Conservation (phyloP, 257 asterid genomes). For the Solanum verrucosum region DNA sequence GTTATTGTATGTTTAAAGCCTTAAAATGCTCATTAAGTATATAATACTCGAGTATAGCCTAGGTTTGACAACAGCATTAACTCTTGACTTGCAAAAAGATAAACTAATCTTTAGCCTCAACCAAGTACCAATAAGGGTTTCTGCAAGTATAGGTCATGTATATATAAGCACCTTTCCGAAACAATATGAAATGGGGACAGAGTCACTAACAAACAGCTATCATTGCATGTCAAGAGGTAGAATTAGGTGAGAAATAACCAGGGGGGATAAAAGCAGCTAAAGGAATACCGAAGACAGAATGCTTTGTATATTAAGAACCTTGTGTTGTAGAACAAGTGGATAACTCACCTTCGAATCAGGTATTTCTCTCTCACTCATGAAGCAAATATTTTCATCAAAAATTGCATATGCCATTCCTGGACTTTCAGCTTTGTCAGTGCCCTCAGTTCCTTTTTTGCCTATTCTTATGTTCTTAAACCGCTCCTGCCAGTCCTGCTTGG, state of each 20-base stretch:
- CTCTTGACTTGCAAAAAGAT: neutral
- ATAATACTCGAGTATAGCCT: neutral
- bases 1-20: neutral
- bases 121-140: neutral
- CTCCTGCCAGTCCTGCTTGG: constrained; percentile 87
- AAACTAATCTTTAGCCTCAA: neutral
- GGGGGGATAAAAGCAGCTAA: neutral
- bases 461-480: constrained; percentile 58
- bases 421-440: constrained; percentile 44
- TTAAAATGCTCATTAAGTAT: neutral
- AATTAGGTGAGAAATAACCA: neutral
- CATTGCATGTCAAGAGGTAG: neutral
- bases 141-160: neutral
- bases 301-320: neutral
- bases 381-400: constrained; percentile 73
- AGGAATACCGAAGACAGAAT: neutral
- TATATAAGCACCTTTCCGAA: neutral
- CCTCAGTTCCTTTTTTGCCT: constrained; percentile 65
- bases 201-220: neutral
- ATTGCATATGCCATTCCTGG: constrained; percentile 77
- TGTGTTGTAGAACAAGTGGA: neutral
- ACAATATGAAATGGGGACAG: neutral
- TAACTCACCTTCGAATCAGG: constrained; percentile 43
- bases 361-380: constrained; percentile 53
- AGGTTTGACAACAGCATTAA: neutral